Evolutionary conservation across 2,329 filamentous ascomycete species (phyloP).

Genomic region (Curvularia sp.): DNA sequence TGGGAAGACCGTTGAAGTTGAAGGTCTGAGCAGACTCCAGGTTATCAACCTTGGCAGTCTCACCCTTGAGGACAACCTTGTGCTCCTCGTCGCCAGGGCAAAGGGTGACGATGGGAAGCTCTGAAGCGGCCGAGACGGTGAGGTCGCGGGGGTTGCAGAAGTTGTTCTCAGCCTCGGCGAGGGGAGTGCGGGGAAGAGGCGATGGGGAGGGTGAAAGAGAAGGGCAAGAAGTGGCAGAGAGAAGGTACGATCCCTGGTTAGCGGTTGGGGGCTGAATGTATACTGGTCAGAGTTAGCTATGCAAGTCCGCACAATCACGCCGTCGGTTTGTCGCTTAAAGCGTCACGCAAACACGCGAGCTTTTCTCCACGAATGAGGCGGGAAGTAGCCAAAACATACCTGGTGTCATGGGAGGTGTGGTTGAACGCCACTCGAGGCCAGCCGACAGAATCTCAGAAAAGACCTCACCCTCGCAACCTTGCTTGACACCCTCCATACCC

Average conservation of each 20-base stretch:
- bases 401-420: conserved; percentile 88
- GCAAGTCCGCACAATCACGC: not conserved
- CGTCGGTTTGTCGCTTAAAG: not conserved
- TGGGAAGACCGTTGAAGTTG: conserved; percentile 66
- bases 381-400: conserved; percentile 63
- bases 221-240: conserved; percentile 76
- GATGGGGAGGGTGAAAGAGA: conserved; percentile 88
- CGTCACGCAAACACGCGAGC: not conserved
- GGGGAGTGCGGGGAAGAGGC: conserved; percentile 73
- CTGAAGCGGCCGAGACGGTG: conserved; percentile 70
- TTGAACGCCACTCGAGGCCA: conserved; percentile 77
- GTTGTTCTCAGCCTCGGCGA: conserved; percentile 75
- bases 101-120: conserved; percentile 70
- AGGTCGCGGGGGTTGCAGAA: conserved; percentile 93
- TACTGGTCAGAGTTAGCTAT: conserved; percentile 55
- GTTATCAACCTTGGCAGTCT: conserved; percentile 47
- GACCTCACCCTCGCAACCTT: conserved; percentile 72
- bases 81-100: conserved; percentile 69
- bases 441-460: conserved; percentile 74
- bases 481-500: conserved; percentile 51
- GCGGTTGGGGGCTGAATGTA: conserved; percentile 73
- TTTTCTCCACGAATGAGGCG: not conserved
- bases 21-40: conserved; percentile 44
- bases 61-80: conserved; percentile 59
- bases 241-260: conserved; percentile 70